A percentile compares a stretch with the other conserved stretches of the same genome.
Conservation (phyloP, 2,329 filamentous ascomycete species). For the Colletotrichum godetiae region DNA sequence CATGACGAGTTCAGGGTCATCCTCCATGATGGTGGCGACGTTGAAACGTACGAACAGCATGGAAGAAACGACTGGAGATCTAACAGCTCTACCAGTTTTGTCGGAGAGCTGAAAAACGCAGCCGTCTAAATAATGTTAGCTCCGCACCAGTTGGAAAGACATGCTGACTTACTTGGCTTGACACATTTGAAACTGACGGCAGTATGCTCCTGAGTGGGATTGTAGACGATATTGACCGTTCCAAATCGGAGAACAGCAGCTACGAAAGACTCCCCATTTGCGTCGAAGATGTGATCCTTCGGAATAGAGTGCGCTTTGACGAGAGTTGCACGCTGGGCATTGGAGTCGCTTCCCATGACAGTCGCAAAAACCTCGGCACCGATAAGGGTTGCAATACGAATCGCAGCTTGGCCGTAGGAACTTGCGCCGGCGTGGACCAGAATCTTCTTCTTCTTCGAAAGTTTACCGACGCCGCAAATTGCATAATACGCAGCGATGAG, state of each 20-base stretch:
- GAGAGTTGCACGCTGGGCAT: conserved; percentile 52
- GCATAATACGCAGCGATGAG: conserved; percentile 56
- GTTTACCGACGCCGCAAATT: conserved; percentile 44
- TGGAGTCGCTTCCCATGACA: conserved; percentile 42
- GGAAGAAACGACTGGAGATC: conserved; percentile 34
- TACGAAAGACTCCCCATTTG: conserved; percentile 48
- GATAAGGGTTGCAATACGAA: conserved; percentile 51
- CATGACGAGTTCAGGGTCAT: conserved; percentile 46
- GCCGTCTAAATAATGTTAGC: conserved; percentile 43
- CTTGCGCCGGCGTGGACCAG: conserved; percentile 59
- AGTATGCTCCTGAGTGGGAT: conserved; percentile 52
- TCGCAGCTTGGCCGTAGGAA: conserved; percentile 55
- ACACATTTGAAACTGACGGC: conserved; percentile 49
- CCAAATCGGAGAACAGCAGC: conserved; percentile 45
- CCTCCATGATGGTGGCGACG: conserved; percentile 44
- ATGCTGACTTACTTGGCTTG: conserved; percentile 46
- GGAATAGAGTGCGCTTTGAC: conserved; percentile 45
- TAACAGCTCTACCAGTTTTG: conserved; percentile 35
- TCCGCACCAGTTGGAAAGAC: conserved; percentile 12
- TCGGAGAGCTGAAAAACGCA: conserved; percentile 46
- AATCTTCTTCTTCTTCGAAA: conserved; percentile 45
- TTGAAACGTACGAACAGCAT: conserved; percentile 45
- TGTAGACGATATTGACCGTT: conserved; percentile 46
- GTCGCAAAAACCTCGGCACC: conserved; percentile 57
- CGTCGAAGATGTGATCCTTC: conserved; percentile 50